phyloP scores from a whole-genome alignment of 768 basidiomycete species.

The Mycena sanguinolenta region DNA sequence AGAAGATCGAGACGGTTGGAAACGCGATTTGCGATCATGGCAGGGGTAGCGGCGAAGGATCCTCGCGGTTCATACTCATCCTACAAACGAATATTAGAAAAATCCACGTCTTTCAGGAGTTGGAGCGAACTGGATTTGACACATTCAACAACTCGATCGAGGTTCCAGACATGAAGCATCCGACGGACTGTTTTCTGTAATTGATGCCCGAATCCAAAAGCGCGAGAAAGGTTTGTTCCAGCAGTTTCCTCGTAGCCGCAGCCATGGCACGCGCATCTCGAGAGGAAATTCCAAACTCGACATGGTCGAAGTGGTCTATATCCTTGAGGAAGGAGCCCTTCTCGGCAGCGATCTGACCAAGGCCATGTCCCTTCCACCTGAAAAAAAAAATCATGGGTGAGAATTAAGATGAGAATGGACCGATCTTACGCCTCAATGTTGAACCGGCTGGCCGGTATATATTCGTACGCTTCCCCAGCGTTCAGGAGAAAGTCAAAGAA shows the following conservation, averaged over 20 bases:
- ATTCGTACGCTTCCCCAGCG: constrained; percentile 43
- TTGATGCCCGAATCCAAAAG: constrained; percentile 60
- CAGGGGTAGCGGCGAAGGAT: constrained; percentile 39
- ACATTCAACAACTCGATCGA: constrained; percentile 4
- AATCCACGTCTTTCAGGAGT: background rate
- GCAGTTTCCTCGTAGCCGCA: constrained; percentile 45
- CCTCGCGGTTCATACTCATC: constrained; percentile 39
- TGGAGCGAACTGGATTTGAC: background rate
- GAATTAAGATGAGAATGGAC: background rate
- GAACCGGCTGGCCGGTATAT: constrained; percentile 45
- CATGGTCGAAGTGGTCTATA: constrained; percentile 45
- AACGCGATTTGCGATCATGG: constrained; percentile 45
- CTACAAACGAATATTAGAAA: background rate
- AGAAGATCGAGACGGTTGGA: constrained; percentile 44
- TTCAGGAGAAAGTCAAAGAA: constrained; percentile 47
- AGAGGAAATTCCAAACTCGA: constrained; percentile 51
- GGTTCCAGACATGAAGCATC: constrained; percentile 53
- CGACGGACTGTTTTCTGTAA: constrained; percentile 54
- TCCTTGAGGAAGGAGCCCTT: constrained; percentile 49
- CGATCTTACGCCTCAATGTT: constrained; percentile 42
- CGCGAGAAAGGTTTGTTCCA: constrained; percentile 47
- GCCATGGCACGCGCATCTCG: constrained; percentile 50
- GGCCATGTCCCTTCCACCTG: constrained; percentile 38
- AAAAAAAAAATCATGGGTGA: background rate
- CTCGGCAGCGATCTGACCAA: constrained; percentile 31